A percentile compares a stretch with the other conserved stretches of the same genome.
Evolutionary conservation across 2,329 filamentous ascomycete genomes (phyloP).

Genomic region (Simplicillium sp.): DNA sequence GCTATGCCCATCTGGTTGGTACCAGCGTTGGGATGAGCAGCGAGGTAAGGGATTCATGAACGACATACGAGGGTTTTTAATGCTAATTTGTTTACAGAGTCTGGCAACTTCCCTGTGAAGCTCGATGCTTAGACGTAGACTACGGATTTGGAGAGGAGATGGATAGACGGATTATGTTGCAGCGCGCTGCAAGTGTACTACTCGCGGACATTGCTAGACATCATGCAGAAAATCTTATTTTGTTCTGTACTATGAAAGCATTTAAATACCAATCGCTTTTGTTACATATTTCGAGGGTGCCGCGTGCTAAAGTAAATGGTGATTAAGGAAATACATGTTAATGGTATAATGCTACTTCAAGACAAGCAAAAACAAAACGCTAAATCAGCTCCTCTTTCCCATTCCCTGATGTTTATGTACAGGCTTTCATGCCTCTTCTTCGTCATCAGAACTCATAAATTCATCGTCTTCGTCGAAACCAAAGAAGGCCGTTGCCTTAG

Average conservation of each 20-base stretch:
- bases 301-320: neutral
- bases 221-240: slow-evolving; percentile 10
- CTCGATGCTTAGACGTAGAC: slow-evolving; percentile 44
- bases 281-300: neutral
- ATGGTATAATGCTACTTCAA: too few species aligned
- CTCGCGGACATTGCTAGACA: slow-evolving; percentile 19
- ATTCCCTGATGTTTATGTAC: too few species aligned
- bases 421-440: slow-evolving; percentile 24
- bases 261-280: neutral
- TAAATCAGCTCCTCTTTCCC: too few species aligned
- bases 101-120: slow-evolving; percentile 58
- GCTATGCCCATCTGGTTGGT: slow-evolving; percentile 93
- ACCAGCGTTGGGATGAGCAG: slow-evolving; percentile 92
- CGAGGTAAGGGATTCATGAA: slow-evolving; percentile 55
- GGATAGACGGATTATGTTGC: slow-evolving; percentile 20
- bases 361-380: too few species aligned
- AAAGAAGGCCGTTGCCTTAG: slow-evolving; percentile 47
- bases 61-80: slow-evolving; percentile 8
- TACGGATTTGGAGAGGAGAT: slow-evolving; percentile 12
- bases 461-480: slow-evolving; percentile 76
- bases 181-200: slow-evolving; percentile 27
- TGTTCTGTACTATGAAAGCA: slow-evolving; percentile 3
- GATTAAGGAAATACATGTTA: too few species aligned
- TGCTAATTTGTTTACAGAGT: slow-evolving; percentile 38
- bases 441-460: slow-evolving; percentile 60